phyloP scores from a whole-genome alignment of 192 early-diverging fungal genomes.

The Ambispora gerdemannii region DNA sequence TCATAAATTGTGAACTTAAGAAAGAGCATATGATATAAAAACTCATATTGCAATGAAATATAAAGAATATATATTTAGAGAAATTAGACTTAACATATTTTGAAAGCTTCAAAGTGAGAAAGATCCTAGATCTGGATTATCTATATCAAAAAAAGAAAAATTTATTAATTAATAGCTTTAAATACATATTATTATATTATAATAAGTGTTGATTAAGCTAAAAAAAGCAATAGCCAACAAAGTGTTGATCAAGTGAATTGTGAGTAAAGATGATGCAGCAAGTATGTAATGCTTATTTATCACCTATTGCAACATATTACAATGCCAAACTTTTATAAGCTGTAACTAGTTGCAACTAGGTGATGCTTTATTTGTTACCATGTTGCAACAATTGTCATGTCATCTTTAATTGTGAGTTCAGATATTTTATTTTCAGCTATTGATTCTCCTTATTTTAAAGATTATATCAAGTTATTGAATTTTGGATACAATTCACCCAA shows the following conservation, averaged over 20 bases:
- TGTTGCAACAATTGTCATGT: too few relatives aligned
- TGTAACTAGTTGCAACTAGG: too few relatives aligned
- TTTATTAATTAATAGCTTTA: neutral
- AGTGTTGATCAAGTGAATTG: neutral
- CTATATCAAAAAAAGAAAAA: slow-evolving; percentile 9
- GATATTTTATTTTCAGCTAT: neutral
- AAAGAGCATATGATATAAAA: neutral
- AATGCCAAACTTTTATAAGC: too few relatives aligned
- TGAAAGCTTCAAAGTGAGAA: neutral
- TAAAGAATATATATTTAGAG: neutral
- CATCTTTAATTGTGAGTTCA: neutral
- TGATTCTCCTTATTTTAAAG: neutral
- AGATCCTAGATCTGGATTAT: too few relatives aligned
- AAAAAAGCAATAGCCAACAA: neutral
- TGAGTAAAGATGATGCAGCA: too few relatives aligned
- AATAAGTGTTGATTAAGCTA: neutral
- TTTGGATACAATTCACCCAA: neutral
- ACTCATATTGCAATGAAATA: neutral
- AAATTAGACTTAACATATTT: neutral
- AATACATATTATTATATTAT: neutral
- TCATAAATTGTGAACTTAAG: neutral
- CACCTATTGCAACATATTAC: too few relatives aligned
- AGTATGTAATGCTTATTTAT: too few relatives aligned
- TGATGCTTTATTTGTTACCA: too few relatives aligned
- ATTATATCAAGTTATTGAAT: neutral